These are phyloP conservation scores for Candida corydali DNA, from an alignment of 805 yeast species.

Conservation along the genomic window DNA sequence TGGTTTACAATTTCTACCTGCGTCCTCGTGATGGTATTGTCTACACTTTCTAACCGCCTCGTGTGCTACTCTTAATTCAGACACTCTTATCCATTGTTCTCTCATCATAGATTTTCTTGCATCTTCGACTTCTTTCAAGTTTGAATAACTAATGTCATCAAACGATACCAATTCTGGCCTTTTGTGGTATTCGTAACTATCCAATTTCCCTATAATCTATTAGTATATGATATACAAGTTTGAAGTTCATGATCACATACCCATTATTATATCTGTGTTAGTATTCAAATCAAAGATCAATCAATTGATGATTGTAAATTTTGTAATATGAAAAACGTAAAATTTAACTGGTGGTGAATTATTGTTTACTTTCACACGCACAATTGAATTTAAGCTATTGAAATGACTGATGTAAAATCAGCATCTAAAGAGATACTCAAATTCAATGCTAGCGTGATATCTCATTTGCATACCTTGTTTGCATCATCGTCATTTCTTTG, in stretches of 20 bases:
- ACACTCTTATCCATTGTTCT: constrained; percentile 74
- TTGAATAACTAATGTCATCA: constrained; percentile 75
- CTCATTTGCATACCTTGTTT: constrained; percentile 67
- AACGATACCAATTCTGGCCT: constrained; percentile 75
- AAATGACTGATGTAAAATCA: background rate
- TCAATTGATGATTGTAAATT: background rate
- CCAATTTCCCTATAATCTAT: constrained; percentile 18
- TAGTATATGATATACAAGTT: constrained; percentile 5
- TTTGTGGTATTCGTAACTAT: constrained; percentile 38
- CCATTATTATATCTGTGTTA: constrained; percentile 1
- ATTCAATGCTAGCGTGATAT: constrained; percentile 63
- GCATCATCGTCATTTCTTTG: constrained; percentile 72
- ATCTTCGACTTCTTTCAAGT: constrained; percentile 54
- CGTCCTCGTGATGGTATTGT: constrained; percentile 47
- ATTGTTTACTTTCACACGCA: background rate
- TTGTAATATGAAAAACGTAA: constrained; percentile 21
- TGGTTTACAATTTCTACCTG: constrained; percentile 72
- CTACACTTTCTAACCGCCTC: constrained; percentile 77
- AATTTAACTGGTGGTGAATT: constrained; percentile 27
- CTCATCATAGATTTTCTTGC: constrained; percentile 78
- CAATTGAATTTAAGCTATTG: background rate
- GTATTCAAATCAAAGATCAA: background rate
- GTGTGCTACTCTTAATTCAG: constrained; percentile 63
- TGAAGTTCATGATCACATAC: constrained; percentile 1
- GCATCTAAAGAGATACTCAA: constrained; percentile 11